Evolutionary conservation across 306 rosid genomes (phyloP), one percentile per base, ranked within the genome.

Genomic region (Prinsepia uniflora): DNA sequence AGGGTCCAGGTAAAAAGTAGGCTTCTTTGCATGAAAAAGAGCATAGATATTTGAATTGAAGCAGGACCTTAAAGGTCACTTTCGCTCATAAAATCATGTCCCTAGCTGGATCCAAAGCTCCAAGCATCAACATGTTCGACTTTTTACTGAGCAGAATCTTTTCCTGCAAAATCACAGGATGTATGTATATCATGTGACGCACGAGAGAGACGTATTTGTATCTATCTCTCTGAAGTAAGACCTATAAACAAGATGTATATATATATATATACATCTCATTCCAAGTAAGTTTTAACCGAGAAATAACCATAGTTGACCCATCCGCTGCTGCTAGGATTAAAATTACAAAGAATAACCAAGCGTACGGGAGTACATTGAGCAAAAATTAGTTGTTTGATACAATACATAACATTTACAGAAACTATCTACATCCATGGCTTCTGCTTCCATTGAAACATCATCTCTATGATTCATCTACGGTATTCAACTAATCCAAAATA

Each of bases 401-500:
- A 20, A 56, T 20, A 11, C 73, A 70, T 6, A 70, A 56, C 24
- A 7, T 57, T 56, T 70, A 20, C 65, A 57, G 64, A 70, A 57
- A 70, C 74, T 15, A 44, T 55, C n/a, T 43, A 70, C 74, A 20
- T 15, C 49, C 46, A 45, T 14, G 64, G 50, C 11, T 15, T 40
- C 30, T 54, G 4, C 63, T 54, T 69, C 63, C 64, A 55, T 55
- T 41, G 2, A 19, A 19, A 34, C 34, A 62, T 41, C 68, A 77
- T 49, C 20, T 59, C 52, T 66, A 49, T 30, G 52, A 54, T 47
- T 6, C 44, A 63, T 61, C 46, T 39, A 72, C 81, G 72, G 47
- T 34, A 63, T 58, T 20, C 66, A 71, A 63, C 49, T 80, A 78
- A 71, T 75, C 62, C 47, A 10, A 30, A 55, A 43, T 72, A 50